These are phyloP conservation scores for Smallanthus sonchifolius DNA, from an alignment of 129 eudicot genomes.

Conservation along the genomic window DNA sequence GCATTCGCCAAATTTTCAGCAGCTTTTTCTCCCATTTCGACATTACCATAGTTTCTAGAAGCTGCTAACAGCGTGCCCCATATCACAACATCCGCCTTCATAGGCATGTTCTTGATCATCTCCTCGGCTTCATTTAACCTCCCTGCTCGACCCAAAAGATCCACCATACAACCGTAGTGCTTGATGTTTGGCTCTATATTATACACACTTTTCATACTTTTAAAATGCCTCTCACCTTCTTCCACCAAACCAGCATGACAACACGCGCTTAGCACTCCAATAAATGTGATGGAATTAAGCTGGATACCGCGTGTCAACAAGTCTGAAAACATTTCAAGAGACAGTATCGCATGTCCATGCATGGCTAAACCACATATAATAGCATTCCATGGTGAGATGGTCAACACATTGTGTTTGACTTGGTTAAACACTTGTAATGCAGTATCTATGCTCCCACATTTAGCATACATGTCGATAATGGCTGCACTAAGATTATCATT, in stretches of 20 bases:
- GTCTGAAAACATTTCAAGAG: constrained; percentile 50
- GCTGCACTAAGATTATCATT: constrained; percentile 76
- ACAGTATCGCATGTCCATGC: constrained; percentile 76
- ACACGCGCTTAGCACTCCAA: constrained; percentile 89
- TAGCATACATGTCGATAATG: constrained; percentile 88
- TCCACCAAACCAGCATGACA: constrained; percentile 88
- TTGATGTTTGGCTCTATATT: constrained; percentile 64
- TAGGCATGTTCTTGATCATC: constrained; percentile 62
- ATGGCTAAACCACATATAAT: constrained; percentile 84
- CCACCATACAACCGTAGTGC: constrained; percentile 95
- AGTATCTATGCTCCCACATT: constrained; percentile 66
- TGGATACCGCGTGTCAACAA: constrained; percentile 39
- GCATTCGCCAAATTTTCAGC: constrained; percentile 62
- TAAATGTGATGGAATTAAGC: constrained; percentile 71
- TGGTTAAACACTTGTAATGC: constrained; percentile 65
- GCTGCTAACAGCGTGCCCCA: constrained; percentile 92
- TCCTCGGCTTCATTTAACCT: constrained; percentile 73
- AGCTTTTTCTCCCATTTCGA: constrained; percentile 73
- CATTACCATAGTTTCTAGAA: constrained; percentile 53
- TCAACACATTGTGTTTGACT: constrained; percentile 31
- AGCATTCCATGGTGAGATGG: constrained; percentile 93
- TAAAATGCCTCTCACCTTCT: constrained; percentile 54
- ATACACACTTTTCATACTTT: constrained; percentile 54
- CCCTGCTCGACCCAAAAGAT: constrained; percentile 85
- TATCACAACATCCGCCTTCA: constrained; percentile 87